Evolutionary conservation across 148 eudicot genomes (phyloP).

Genomic region (Camellia lanceoleosa): DNA sequence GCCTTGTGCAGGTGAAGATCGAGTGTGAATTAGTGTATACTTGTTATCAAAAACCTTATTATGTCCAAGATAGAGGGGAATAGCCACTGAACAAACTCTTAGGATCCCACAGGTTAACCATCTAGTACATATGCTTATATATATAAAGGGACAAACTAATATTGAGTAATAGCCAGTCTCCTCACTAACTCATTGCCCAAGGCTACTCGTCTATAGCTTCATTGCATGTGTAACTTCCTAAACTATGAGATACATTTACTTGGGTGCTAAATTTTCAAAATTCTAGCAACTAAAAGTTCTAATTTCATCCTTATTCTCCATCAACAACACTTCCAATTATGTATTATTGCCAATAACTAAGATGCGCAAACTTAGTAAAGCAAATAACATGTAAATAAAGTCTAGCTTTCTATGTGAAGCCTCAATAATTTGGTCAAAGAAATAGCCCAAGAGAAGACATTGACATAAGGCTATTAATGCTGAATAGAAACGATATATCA

Average conservation of each 20-base stretch:
- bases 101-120: too few species aligned
- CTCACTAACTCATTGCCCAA: neutral
- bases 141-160: too few species aligned
- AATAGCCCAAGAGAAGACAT: neutral
- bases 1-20: neutral
- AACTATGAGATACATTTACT: too few species aligned
- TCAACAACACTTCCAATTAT: neutral
- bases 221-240: too few species aligned
- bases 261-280: too few species aligned
- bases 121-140: too few species aligned
- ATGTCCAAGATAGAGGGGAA: neutral
- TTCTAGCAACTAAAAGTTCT: too few species aligned
- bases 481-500: neutral
- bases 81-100: neutral
- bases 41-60: neutral
- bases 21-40: too few species aligned
- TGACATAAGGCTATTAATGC: neutral
- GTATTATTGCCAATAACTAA: neutral
- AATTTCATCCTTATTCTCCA: too few species aligned
- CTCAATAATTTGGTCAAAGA: neutral
- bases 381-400: neutral
- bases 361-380: neutral
- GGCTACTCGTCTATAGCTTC: neutral
- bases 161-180: too few species aligned
- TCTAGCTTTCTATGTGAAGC: neutral